These are phyloP conservation scores for Carex littledalei DNA, from an alignment of 176 grass and related monocot species.

Conservation along the genomic window DNA sequence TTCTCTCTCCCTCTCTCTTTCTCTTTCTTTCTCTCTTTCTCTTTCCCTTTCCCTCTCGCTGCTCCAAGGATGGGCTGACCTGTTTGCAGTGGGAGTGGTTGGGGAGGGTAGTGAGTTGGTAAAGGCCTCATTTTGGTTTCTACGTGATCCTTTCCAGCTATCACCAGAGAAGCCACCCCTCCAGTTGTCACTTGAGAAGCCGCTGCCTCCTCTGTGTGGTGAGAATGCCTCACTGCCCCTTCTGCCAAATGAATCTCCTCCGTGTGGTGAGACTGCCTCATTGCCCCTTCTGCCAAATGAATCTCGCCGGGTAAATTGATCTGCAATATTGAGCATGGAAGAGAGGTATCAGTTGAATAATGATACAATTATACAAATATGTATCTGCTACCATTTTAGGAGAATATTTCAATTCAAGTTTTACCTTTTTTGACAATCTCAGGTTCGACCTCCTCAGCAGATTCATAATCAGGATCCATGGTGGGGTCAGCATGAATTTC, in stretches of 20 bases:
- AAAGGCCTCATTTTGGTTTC: constrained; percentile 6
- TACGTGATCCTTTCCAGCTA: constrained; percentile 6
- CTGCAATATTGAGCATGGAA: constrained; percentile 8
- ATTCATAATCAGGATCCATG: constrained; percentile 96
- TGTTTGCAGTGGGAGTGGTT: constrained; percentile 24
- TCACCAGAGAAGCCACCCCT: constrained; percentile 7
- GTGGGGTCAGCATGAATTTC: constrained; percentile 88
- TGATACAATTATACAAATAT: neutral
- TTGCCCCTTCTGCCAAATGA: constrained; percentile 22
- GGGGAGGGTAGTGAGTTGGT: constrained; percentile 5
- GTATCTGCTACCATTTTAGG: neutral
- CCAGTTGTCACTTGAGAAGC: constrained; percentile 15
- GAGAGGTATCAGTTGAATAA: neutral
- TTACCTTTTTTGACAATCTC: constrained; percentile 67
- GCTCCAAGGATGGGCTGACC: constrained; percentile 23
- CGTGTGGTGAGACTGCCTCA: neutral
- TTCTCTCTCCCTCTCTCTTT: neutral
- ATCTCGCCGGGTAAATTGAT: constrained; percentile 18
- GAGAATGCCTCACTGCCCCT: constrained; percentile 2
- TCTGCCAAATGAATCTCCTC: constrained; percentile 26
- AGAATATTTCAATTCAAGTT: neutral
- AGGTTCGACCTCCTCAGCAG: constrained; percentile 76
- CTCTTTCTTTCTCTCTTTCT: neutral
- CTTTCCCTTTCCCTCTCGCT: neutral
- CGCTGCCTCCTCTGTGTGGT: neutral